These are phyloP conservation scores for Cutaneotrichosporon spelunceum DNA, from an alignment of 1,284 basidiomycete genomes.

Conservation along the genomic window DNA sequence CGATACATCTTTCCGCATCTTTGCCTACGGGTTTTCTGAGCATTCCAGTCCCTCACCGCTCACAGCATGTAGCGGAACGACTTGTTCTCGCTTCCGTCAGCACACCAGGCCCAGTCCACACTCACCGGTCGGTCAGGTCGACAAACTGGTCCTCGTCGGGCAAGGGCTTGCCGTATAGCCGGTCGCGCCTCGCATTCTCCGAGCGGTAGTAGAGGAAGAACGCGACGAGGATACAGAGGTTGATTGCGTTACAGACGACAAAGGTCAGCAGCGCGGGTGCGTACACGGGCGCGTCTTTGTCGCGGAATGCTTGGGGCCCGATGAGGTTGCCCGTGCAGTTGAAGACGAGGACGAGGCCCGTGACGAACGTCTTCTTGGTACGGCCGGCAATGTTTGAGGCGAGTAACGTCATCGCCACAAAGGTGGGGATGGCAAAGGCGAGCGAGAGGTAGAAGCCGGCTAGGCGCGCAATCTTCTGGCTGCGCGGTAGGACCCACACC, in stretches of 20 bases:
- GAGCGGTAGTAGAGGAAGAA: neutral
- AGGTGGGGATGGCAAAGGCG: neutral
- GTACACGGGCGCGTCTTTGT: slow-evolving; percentile 10
- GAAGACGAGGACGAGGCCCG: slow-evolving; percentile 21
- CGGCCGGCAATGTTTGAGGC: slow-evolving; percentile 24
- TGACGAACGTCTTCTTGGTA: slow-evolving; percentile 28
- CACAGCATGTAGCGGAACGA: neutral
- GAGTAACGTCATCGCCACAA: slow-evolving; percentile 1
- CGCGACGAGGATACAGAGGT: neutral
- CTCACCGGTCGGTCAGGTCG: neutral
- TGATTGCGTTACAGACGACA: slow-evolving; percentile 1
- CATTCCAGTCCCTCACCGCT: neutral
- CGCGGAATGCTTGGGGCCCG: slow-evolving; percentile 20
- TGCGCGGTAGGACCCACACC: slow-evolving; percentile 18
- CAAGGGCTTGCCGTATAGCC: neutral
- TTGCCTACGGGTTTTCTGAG: no score
- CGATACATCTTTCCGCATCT: no score
- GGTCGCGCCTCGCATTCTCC: neutral
- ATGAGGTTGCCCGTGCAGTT: slow-evolving; percentile 16
- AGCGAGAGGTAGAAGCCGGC: slow-evolving; percentile 17
- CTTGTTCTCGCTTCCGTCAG: neutral
- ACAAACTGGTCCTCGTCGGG: neutral
- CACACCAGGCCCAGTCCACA: neutral
- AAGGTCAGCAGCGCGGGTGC: slow-evolving; percentile 7
- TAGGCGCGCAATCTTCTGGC: neutral